A percentile compares a stretch with the other conserved stretches of the same genome.
Conservation (phyloP, 2,329 filamentous ascomycete species). For the Magnaporthiopsis rhizophila region DNA sequence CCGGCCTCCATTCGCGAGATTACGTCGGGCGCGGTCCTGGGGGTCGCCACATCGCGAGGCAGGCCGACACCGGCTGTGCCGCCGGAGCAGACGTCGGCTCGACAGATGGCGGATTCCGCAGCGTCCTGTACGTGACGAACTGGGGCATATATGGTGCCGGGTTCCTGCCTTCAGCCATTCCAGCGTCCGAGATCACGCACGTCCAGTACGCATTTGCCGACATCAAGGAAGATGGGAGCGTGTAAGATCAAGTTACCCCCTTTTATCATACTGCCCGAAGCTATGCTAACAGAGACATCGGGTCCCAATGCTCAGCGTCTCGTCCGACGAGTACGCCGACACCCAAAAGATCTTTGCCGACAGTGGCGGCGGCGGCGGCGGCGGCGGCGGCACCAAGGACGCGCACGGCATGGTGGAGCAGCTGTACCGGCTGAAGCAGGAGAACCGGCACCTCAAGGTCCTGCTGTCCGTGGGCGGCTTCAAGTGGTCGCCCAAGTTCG, state of each 20-base stretch:
- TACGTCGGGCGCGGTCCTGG: not conserved
- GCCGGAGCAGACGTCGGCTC: not conserved
- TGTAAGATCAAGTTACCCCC: constrained; percentile 23
- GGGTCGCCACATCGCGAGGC: not conserved
- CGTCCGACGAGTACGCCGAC: constrained; percentile 57
- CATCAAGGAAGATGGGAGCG: constrained; percentile 34
- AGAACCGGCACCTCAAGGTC: constrained; percentile 66
- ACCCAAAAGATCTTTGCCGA: constrained; percentile 50
- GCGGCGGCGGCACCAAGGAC: constrained; percentile 47
- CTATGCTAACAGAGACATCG: not conserved
- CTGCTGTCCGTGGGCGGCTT: constrained; percentile 74
- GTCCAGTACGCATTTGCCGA: constrained; percentile 54
- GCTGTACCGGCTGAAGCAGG: constrained; percentile 66
- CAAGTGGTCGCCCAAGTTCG: constrained; percentile 66
- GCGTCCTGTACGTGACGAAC: constrained; percentile 8
- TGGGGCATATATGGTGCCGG: constrained; percentile 32
- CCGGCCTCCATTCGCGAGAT: not conserved
- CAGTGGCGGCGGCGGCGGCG: not conserved
- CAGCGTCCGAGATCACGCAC: constrained; percentile 61
- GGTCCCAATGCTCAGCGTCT: constrained; percentile 23
- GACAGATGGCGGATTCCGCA: constrained; percentile 1
- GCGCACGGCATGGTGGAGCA: constrained; percentile 73
- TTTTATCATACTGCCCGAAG: no score
- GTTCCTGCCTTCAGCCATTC: constrained; percentile 58
- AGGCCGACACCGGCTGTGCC: not conserved